Evolutionary conservation across 192 early-diverging fungal genomes (phyloP), one percentile per base, ranked within the genome.

Genomic region (Backusella sp.): DNA sequence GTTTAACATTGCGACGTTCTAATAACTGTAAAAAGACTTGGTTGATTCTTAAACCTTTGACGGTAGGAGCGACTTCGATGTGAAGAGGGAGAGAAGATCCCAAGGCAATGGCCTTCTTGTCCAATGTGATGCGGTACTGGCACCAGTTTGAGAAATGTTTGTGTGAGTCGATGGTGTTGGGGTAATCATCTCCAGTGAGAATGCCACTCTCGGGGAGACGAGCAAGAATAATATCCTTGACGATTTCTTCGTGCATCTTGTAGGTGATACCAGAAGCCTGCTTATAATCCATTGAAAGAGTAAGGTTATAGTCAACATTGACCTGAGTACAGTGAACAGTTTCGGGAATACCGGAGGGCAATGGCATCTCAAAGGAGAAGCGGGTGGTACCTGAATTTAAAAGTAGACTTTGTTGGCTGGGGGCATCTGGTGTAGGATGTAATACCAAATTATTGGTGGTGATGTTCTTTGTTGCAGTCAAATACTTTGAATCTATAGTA

Each of bases 321-420:
- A 70, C 28, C 42, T 76, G 37, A 4, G 34, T 30, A 42, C 37
- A 72, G 28, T 34, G 30, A 42, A 72, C 46, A 11, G 70, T 52
- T 52, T 72, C 70, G 42, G 70, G 70, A 30, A 72, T 44, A 52
- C 70, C 70, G n/a, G 41, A 26, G 4, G 70, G 70, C 30, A 76
- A 70, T 17, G 66, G 75, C 75, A 76, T 76, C 39, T 76, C 75
- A 52, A 76, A 76, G 7, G 68, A n/a, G 36, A 76, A 76, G 9
- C 59, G 34, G 35, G 28, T 49, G 14, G 73, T 41, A 9, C 73
- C 73, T 8, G 53, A 35, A 23, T 49, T 42, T 52, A 73, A 65
- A 35, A 49, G 23, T 14, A 73, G 17, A n/a, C 23, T 42, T 46
- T 19, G 34, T 30, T 23, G 14, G 32, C 30, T 59, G 19, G 44